A percentile compares a stretch with the other conserved stretches of the same genome.
phyloP scores from a whole-genome alignment of 1,284 basidiomycete genomes.

The Leccinum solheimii region DNA sequence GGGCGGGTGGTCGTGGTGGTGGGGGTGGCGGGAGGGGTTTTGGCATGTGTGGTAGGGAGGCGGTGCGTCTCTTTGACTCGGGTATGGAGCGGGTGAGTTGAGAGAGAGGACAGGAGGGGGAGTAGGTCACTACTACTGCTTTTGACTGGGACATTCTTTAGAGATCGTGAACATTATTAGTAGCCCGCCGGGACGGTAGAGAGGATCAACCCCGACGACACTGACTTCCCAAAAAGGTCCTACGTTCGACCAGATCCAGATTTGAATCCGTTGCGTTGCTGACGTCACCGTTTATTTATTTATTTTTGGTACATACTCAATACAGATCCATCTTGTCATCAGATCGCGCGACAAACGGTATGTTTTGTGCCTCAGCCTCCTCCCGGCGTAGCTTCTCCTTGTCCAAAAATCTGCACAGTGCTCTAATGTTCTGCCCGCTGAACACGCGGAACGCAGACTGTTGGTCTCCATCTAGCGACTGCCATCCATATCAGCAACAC shows the following conservation, averaged over 20 bases:
- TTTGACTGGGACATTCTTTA: conserved; percentile 9
- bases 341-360: conserved; percentile 55
- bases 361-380: conserved; percentile 56
- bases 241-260: conserved; percentile 10
- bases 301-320: conserved; percentile 27
- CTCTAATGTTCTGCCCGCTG: conserved; percentile 67
- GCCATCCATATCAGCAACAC: conserved; percentile 17
- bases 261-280: conserved; percentile 4
- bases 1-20: background rate
- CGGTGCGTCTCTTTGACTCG: conserved; percentile 27
- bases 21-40: conserved; percentile 25
- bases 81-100: background rate
- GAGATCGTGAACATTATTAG: background rate
- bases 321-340: conserved; percentile 64
- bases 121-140: background rate
- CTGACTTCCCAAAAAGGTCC: conserved; percentile 6
- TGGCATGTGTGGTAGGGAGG: conserved; percentile 37
- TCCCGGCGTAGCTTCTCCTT: conserved; percentile 60
- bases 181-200: background rate
- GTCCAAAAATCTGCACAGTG: conserved; percentile 64
- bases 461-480: conserved; percentile 60
- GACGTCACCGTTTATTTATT: conserved; percentile 17
- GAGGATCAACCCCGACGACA: conserved; percentile 14
- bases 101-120: conserved; percentile 38
- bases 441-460: conserved; percentile 82